phyloP scores from a whole-genome alignment of 2,329 filamentous ascomycete genomes.

The Xylaria sp. region DNA sequence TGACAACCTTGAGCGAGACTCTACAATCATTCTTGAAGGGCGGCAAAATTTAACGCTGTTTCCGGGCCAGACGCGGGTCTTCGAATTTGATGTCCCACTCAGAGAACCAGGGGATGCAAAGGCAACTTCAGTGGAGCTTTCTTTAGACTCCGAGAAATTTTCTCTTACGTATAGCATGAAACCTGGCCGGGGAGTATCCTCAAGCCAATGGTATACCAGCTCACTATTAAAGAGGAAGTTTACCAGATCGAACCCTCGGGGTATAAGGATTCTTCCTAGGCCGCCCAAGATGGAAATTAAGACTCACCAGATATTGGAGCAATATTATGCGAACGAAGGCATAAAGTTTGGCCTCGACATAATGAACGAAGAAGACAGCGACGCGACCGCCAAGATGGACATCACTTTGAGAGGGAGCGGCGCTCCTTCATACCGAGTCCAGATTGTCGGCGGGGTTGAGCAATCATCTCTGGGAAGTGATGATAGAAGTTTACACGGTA shows the following conservation, averaged over 20 bases:
- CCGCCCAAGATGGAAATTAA: constrained; percentile 90
- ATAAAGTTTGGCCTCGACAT: constrained; percentile 76
- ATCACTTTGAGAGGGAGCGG: constrained; percentile 72
- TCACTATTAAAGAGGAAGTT: constrained; percentile 58
- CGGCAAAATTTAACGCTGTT: constrained; percentile 71
- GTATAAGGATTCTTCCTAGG: constrained; percentile 81
- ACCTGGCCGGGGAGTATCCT: constrained; percentile 57
- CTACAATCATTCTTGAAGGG: constrained; percentile 61
- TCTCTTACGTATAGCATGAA: constrained; percentile 73
- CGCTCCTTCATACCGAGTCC: constrained; percentile 59
- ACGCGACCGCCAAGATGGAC: constrained; percentile 77
- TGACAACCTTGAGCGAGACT: constrained; percentile 42
- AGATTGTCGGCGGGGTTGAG: constrained; percentile 51
- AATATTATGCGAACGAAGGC: constrained; percentile 87
- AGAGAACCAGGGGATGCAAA: constrained; percentile 84
- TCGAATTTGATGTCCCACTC: constrained; percentile 77
- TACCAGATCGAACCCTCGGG: constrained; percentile 61
- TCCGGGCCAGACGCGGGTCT: constrained; percentile 75
- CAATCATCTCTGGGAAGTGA: constrained; percentile 52
- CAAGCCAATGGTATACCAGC: constrained; percentile 63
- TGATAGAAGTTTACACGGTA: constrained; percentile 56
- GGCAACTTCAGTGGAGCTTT: constrained; percentile 71
- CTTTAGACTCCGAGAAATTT: constrained; percentile 73
- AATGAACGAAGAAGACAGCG: constrained; percentile 84
- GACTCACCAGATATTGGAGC: constrained; percentile 69